Base-by-base conservation (phyloP, 306 rosid species). In the Cucurbita ficifolia region DNA sequence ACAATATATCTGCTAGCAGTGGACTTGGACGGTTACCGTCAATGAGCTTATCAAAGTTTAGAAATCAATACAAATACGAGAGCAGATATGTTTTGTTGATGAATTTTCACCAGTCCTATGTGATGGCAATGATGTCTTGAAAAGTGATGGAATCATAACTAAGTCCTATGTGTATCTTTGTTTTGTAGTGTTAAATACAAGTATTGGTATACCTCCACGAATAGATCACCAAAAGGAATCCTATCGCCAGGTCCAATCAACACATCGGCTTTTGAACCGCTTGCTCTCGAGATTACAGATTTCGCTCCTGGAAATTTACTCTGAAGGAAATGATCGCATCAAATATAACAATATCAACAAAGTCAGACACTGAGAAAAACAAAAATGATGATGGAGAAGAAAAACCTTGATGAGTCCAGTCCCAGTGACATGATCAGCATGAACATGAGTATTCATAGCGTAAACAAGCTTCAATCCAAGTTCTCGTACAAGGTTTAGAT, bases 341-440 rank as follows among this genome's bases (percentile, higher is more conserved):
- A 42, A 81, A 70, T 61, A 70, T 1, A 59, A 59, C 18, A 59
- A 59, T 39, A 56, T 3, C 35, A 39, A 53, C 9, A 24, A 67
- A 43, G 57, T 43, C 40, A 2, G 22, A 74, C 69, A n/a, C 21
- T 33, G 43, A 36, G 0, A 9, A 58, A 56, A 73, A 13, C 14
- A 10, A n/a, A 48, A 48, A 16, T 2, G 14, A 54, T 9, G 17
- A 52, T 17, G 61, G 55, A 70, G 65, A 80, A 46, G 65, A 22
- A 58, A 73, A 36, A 87, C 92, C 99, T 95, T 95, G 14, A 95
- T 79, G 19, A 88, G 89, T 56, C 97, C 99, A 76, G 90, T 88
- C 10, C 99, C 99, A 45, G 97, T 95, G 17, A 95, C 88, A 86
- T 95, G 99, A 79, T 95, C 99, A n/a, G 99, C 97, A 75, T 95